phyloP scores from a whole-genome alignment of 1,284 basidiomycete genomes.

The Rhodotorula sp. region DNA sequence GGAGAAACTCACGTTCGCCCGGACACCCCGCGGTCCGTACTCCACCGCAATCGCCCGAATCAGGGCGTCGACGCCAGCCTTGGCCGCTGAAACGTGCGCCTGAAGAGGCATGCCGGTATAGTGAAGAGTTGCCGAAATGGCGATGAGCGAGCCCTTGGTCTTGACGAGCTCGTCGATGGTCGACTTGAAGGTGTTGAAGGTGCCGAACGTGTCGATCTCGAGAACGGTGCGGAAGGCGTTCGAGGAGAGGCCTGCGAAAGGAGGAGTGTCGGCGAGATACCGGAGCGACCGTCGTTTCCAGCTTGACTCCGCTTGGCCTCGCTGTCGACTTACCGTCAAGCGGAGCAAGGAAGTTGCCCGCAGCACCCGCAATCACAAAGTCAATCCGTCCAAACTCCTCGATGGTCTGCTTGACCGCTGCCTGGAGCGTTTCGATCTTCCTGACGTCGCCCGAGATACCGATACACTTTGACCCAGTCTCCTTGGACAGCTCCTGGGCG shows the following conservation, averaged over 20 bases:
- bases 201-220: constrained; percentile 83
- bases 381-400: constrained; percentile 82
- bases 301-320: neutral
- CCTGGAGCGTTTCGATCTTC: constrained; percentile 65
- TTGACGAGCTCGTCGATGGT: constrained; percentile 71
- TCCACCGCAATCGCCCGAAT: constrained; percentile 81
- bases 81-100: constrained; percentile 89
- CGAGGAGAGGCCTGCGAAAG: constrained; percentile 53
- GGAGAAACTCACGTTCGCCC: constrained; percentile 68
- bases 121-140: constrained; percentile 88
- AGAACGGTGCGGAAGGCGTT: constrained; percentile 90
- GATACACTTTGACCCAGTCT: constrained; percentile 70
- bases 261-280: constrained; percentile 2
- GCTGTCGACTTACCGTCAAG: constrained; percentile 44
- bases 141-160: constrained; percentile 73
- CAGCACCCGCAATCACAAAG: constrained; percentile 70
- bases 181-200: constrained; percentile 91
- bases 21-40: constrained; percentile 89
- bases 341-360: constrained; percentile 49
- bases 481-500: constrained; percentile 68
- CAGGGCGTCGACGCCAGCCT: constrained; percentile 88
- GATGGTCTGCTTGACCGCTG: constrained; percentile 72
- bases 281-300: neutral
- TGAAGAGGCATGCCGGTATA: constrained; percentile 85
- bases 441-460: constrained; percentile 80